Evolutionary conservation across 2,329 filamentous ascomycete genomes (phyloP).

Genomic region (Blastomyces silverae): DNA sequence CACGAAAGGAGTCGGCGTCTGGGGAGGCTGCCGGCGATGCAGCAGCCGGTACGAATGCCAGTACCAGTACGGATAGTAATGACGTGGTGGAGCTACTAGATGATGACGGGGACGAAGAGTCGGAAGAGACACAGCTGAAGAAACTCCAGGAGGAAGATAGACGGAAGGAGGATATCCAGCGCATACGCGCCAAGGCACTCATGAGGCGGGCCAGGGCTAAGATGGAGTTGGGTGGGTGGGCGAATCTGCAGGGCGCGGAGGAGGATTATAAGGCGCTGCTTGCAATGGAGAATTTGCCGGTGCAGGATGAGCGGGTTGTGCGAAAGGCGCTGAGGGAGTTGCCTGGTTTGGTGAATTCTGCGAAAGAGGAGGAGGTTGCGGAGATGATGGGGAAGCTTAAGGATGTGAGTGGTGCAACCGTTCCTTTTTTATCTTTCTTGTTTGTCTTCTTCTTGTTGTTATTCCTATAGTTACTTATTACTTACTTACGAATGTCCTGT

Average conservation of each 20-base stretch:
- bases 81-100: slow-evolving; percentile 47
- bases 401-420: slow-evolving; percentile 47
- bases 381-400: slow-evolving; percentile 99
- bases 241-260: slow-evolving; percentile 68
- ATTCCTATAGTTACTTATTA: neutral
- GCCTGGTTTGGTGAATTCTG: slow-evolving; percentile 63
- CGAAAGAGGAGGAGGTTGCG: slow-evolving; percentile 78
- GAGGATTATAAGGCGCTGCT: slow-evolving; percentile 71
- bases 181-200: slow-evolving; percentile 75
- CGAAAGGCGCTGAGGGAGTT: slow-evolving; percentile 58
- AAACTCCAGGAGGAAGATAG: slow-evolving; percentile 42
- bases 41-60: slow-evolving; percentile 5
- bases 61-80: slow-evolving; percentile 20
- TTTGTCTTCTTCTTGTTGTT: neutral
- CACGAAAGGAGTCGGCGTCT: slow-evolving; percentile 23
- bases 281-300: slow-evolving; percentile 52
- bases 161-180: slow-evolving; percentile 57
- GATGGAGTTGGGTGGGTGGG: slow-evolving; percentile 68
- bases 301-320: slow-evolving; percentile 62
- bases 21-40: slow-evolving; percentile 22
- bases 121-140: slow-evolving; percentile 40
- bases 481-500: slow-evolving; percentile 20
- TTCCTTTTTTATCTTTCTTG: neutral
- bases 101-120: slow-evolving; percentile 33
- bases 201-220: slow-evolving; percentile 70